Base-by-base conservation (phyloP, 2,329 filamentous ascomycete genomes). In the Cryphonectria carpinicola region DNA sequence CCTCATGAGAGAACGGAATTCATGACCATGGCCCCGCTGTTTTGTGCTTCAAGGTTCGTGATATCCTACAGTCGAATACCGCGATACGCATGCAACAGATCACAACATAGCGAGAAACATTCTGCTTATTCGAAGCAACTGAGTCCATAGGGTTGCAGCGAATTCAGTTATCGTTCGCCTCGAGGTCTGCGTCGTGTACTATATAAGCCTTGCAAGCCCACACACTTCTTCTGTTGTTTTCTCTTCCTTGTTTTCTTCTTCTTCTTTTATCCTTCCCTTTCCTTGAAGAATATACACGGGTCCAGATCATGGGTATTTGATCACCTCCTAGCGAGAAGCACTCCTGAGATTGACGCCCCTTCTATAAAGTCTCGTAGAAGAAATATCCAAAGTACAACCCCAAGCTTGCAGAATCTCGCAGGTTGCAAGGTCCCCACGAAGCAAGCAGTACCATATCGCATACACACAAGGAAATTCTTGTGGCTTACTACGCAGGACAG, bases 371-470 rank as follows among this genome's bases (percentile, higher is more conserved):
- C 37, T 39, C 10, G 32, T 32, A 32, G 32, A 32, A 32, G 32
- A 32, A 32, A 32, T 1, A 39, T 13, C 10, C 37, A 39, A 2
- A 13, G 8, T 39, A 39, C 7, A n/a, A 10, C 19, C 22, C 22
- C 7, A 52, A 52, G 22, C 62, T 32, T 69, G 41, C 56, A 25
- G 63, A 61, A 63, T 69, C 70, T 69, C 39, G 66, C 70, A 71
- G 62, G 13, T 41, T 69, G 62, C 62, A 66, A 69, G 66, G 37
- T 13, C 37, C 65, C 54, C 35, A 41, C 25, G 46, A 63, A 54
- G 39, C 37, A 58, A 52, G 41, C 19, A n/a, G 11, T 43, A 14
- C 22, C 11, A 41, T 46, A 54, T 60, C 67, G 64, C 58, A 70
- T 64, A 49, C 56, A 49, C 10, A 49, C 46, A n/a, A n/a, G 52